Evolutionary conservation across 352 stramenopile genomes (phyloP).

Genomic region (Pythium insidiosum): DNA sequence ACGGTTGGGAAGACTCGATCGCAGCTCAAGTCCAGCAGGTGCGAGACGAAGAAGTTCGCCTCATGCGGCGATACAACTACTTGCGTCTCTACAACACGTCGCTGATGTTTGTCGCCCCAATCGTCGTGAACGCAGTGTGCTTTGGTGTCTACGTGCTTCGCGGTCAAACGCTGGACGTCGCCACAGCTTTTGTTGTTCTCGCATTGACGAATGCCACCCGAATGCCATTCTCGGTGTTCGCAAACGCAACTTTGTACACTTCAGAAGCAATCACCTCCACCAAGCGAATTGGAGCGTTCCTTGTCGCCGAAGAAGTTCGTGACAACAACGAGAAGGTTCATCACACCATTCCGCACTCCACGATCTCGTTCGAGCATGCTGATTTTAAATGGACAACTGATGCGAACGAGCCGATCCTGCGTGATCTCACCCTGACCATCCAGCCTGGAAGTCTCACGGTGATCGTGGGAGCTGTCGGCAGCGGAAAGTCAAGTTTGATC

Average conservation of each 20-base stretch:
- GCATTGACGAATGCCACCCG: slow-evolving; percentile 71
- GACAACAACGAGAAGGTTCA: slow-evolving; percentile 1
- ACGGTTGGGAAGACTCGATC: slow-evolving; percentile 39
- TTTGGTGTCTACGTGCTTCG: slow-evolving; percentile 68
- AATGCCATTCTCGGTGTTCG: slow-evolving; percentile 45
- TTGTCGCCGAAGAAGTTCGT: slow-evolving; percentile 30
- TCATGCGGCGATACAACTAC: slow-evolving; percentile 17
- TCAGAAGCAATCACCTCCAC: slow-evolving; percentile 36
- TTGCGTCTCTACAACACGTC: slow-evolving; percentile 19
- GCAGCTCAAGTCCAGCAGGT: slow-evolving; percentile 12
- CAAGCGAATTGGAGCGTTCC: slow-evolving; percentile 26
- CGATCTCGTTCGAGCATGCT: slow-evolving; percentile 12
- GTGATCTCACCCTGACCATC: slow-evolving; percentile 45
- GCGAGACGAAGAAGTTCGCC: slow-evolving; percentile 13
- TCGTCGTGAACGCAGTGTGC: slow-evolving; percentile 87
- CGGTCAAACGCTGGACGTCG: slow-evolving; percentile 86
- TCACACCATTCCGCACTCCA: not conserved
- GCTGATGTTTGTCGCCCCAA: slow-evolving; percentile 66
- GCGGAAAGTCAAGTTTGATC: slow-evolving; percentile 49
- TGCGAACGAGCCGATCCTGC: slow-evolving; percentile 15
- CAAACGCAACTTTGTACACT: slow-evolving; percentile 35
- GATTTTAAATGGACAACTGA: slow-evolving; percentile 25
- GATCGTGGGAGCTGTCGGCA: slow-evolving; percentile 41
- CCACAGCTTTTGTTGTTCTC: slow-evolving; percentile 90
- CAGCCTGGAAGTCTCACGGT: slow-evolving; percentile 42